A percentile compares a stretch with the other conserved stretches of the same genome.
Evolutionary conservation across 1,139 yeast species (phyloP).

Genomic region (Entelexis paramagnoliae): DNA sequence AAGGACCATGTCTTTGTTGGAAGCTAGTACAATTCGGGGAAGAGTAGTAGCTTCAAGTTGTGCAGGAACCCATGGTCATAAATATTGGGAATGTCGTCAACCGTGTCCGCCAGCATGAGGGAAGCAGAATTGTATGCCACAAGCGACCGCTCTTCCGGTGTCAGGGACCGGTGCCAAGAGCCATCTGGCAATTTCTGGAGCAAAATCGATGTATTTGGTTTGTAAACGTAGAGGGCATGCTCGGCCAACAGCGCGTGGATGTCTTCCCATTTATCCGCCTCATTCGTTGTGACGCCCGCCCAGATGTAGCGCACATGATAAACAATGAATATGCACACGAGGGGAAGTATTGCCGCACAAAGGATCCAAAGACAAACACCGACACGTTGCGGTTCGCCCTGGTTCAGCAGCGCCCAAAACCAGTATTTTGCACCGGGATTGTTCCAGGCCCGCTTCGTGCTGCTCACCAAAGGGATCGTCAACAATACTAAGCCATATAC

Average conservation of each 20-base stretch:
- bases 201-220: slow-evolving; percentile 27
- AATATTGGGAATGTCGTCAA: slow-evolving; percentile 48
- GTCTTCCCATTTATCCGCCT: slow-evolving; percentile 71
- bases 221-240: slow-evolving; percentile 35
- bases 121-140: slow-evolving; percentile 26
- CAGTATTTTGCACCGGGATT: slow-evolving; percentile 2
- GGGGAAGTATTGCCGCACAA: slow-evolving; percentile 44
- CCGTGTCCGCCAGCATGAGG: slow-evolving; percentile 31
- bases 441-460: not conserved
- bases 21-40: not conserved
- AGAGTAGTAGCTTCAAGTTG: slow-evolving; percentile 39
- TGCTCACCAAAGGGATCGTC: not conserved
- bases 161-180: slow-evolving; percentile 27
- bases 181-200: slow-evolving; percentile 28
- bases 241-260: slow-evolving; percentile 51
- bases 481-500: slow-evolving; percentile 49
- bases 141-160: slow-evolving; percentile 25
- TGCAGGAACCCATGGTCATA: slow-evolving; percentile 56
- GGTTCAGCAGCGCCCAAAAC: slow-evolving; percentile 21
- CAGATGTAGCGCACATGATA: slow-evolving; percentile 56
- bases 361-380: slow-evolving; percentile 47
- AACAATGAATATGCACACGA: slow-evolving; percentile 47
- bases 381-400: slow-evolving; percentile 26
- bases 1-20: not conserved
- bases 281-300: slow-evolving; percentile 87